A percentile compares a stretch with the other conserved stretches of the same genome.
Conservation (phyloP, 2,329 filamentous ascomycete genomes). For the Metarhizium rileyi region DNA sequence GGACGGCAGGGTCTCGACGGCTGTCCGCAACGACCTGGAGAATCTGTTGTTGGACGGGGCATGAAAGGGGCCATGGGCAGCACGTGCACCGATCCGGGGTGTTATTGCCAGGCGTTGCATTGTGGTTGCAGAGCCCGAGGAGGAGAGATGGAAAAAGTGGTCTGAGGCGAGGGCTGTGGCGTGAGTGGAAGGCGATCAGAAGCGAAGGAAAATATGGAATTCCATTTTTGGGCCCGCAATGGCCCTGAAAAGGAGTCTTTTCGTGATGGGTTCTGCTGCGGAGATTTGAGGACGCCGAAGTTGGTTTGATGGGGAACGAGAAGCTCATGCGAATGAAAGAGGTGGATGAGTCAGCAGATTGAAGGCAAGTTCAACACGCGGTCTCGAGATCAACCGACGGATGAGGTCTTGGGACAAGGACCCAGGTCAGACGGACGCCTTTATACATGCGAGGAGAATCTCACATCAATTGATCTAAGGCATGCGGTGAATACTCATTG, state of each 20-base stretch:
- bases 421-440: background rate
- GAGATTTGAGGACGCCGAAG: slow-evolving; percentile 31
- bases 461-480: background rate
- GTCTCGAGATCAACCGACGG: background rate
- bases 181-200: background rate
- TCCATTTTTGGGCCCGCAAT: background rate
- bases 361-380: background rate
- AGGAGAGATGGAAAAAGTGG: background rate
- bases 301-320: background rate
- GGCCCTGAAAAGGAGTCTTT: background rate
- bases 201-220: background rate
- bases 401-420: no score
- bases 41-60: slow-evolving; percentile 4
- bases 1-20: slow-evolving; percentile 40
- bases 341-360: slow-evolving; percentile 7
- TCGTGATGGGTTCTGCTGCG: slow-evolving; percentile 41
- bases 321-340: no score
- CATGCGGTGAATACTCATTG: background rate
- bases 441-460: background rate
- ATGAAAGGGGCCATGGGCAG: background rate
- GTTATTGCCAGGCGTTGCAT: slow-evolving; percentile 1
- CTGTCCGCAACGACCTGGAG: slow-evolving; percentile 12
- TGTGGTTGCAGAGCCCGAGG: background rate
- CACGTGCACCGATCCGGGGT: background rate
- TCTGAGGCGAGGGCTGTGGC: no score